Conservation (phyloP, 2,329 filamentous ascomycete genomes). For the Rugonectria rugulosa region DNA sequence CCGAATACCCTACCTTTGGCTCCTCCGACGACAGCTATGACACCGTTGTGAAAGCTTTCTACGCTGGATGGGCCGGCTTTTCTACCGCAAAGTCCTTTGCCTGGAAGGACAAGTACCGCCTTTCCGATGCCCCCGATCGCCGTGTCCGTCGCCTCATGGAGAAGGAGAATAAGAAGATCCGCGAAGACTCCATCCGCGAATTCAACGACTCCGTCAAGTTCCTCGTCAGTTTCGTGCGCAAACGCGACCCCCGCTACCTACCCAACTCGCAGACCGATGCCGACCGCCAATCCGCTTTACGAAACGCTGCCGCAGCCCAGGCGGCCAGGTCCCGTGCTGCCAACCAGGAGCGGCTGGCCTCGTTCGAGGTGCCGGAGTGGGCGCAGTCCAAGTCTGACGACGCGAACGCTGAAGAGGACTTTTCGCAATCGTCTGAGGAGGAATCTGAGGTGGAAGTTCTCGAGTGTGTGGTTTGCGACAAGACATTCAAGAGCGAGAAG, state of each 20-base stretch:
- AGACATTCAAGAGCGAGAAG: constrained; percentile 87
- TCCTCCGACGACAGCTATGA: constrained; percentile 78
- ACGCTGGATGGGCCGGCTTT: constrained; percentile 81
- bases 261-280: constrained; percentile 79
- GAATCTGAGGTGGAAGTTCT: constrained; percentile 67
- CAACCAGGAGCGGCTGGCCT: constrained; percentile 76
- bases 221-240: constrained; percentile 86
- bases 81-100: constrained; percentile 84
- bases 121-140: constrained; percentile 88
- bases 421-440: constrained; percentile 67
- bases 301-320: constrained; percentile 82
- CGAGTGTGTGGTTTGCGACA: constrained; percentile 80
- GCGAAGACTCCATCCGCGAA: constrained; percentile 83
- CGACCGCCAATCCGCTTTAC: constrained; percentile 79
- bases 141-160: constrained; percentile 86
- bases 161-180: constrained; percentile 87
- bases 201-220: constrained; percentile 93
- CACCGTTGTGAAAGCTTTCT: constrained; percentile 80
- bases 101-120: constrained; percentile 87
- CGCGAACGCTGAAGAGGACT: constrained; percentile 61
- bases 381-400: constrained; percentile 65
- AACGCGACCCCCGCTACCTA: constrained; percentile 86
- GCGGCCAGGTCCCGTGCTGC: constrained; percentile 83
- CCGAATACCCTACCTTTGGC: constrained; percentile 85
- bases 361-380: constrained; percentile 77